These are phyloP conservation scores for Colletotrichum zoysiae DNA, from an alignment of 2,329 filamentous ascomycete genomes.

Conservation along the genomic window DNA sequence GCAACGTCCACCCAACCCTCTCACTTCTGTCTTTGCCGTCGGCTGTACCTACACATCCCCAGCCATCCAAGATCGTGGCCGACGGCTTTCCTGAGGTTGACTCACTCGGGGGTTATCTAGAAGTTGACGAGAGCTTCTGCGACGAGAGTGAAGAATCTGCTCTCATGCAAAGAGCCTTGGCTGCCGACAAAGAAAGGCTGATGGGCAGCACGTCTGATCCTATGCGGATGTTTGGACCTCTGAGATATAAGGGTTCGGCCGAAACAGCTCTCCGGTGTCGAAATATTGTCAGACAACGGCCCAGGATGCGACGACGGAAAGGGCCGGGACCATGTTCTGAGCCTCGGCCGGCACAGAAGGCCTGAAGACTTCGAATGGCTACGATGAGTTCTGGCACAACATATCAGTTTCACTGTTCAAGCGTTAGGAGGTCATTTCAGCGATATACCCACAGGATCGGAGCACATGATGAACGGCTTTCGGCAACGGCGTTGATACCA, in stretches of 20 bases:
- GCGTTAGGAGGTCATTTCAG: constrained; percentile 5
- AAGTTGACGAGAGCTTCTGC: constrained; percentile 38
- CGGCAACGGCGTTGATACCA: constrained; percentile 29
- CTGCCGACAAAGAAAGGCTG: background rate
- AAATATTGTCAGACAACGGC: constrained; percentile 36
- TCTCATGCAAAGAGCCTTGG: constrained; percentile 4
- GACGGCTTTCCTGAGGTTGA: constrained; percentile 8
- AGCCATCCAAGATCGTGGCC: constrained; percentile 14
- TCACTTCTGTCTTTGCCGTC: background rate
- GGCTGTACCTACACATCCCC: constrained; percentile 1
- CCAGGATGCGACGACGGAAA: constrained; percentile 40
- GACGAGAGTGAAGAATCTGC: constrained; percentile 26
- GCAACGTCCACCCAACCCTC: constrained; percentile 15
- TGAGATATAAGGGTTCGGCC: constrained; percentile 35
- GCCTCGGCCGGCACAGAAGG: constrained; percentile 8
- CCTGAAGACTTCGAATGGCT: background rate
- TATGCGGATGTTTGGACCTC: constrained; percentile 15
- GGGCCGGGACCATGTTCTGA: constrained; percentile 8
- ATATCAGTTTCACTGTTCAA: constrained; percentile 9
- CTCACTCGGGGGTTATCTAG: background rate
- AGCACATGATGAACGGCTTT: constrained; percentile 3
- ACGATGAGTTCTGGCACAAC: background rate
- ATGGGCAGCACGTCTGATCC: background rate
- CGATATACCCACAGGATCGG: constrained; percentile 32
- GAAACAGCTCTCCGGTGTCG: constrained; percentile 34